A percentile compares a stretch with the other conserved stretches of the same genome.
Conservation (phyloP, 352 stramenopile species). For the Thalassiosira mediterranea region DNA sequence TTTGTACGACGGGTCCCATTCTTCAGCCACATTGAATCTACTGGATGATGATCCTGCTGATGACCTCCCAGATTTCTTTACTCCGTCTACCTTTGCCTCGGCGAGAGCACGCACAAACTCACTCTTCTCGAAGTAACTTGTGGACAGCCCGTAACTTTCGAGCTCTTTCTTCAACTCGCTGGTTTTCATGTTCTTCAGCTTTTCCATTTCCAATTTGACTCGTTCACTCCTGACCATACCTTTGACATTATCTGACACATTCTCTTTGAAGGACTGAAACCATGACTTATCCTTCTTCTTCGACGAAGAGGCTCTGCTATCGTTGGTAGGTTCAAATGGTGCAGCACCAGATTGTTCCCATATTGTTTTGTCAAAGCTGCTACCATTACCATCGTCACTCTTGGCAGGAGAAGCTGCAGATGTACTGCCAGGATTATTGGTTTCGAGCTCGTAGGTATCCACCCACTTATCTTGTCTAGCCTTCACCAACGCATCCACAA, state of each 20-base stretch:
- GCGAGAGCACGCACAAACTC: constrained; percentile 70
- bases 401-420: not conserved
- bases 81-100: constrained; percentile 67
- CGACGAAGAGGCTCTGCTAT: no score
- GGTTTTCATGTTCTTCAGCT: constrained; percentile 59
- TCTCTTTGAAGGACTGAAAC: no score
- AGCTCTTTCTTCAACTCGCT: constrained; percentile 67
- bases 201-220: constrained; percentile 65
- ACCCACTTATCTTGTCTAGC: no score
- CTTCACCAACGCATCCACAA: constrained; percentile 64
- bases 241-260: no score
- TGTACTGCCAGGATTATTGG: not conserved
- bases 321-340: no score
- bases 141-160: constrained; percentile 52
- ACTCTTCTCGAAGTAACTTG: constrained; percentile 71
- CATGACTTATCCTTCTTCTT: no score
- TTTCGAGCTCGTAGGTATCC: constrained; percentile 5
- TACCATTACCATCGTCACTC: not conserved
- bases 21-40: no score
- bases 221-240: no score
- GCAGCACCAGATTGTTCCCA: no score
- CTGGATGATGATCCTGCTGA: no score
- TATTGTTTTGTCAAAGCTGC: not conserved
- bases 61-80: no score
- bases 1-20: no score